These are phyloP conservation scores for Xylaria flabelliformis DNA, from an alignment of 495 filamentous ascomycete genomes.

Conservation along the genomic window DNA sequence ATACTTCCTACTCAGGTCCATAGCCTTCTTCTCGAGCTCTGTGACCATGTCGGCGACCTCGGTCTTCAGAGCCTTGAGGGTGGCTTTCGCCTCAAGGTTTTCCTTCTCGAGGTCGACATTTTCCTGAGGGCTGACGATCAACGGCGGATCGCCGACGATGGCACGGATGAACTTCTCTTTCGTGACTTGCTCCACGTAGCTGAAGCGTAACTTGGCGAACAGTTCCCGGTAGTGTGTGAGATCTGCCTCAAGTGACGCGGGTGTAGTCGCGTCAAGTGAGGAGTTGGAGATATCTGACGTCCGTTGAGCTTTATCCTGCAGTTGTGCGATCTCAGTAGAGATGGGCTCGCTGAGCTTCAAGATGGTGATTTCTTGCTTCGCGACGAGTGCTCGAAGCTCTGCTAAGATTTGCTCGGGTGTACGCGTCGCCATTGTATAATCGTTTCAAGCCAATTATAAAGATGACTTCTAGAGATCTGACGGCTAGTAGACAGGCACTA, in stretches of 20 bases:
- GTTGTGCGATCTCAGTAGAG: slow-evolving; percentile 54
- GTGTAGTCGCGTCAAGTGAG: slow-evolving; percentile 71
- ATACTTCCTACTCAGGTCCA: slow-evolving; percentile 64
- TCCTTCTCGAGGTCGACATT: slow-evolving; percentile 80
- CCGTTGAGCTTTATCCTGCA: slow-evolving; percentile 47
- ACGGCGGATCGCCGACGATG: slow-evolving; percentile 84
- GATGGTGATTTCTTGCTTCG: slow-evolving; percentile 69
- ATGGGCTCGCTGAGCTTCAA: slow-evolving; percentile 79
- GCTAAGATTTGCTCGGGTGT: slow-evolving; percentile 45
- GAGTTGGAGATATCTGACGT: slow-evolving; percentile 73
- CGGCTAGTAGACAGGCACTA: neutral
- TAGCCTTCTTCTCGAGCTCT: slow-evolving; percentile 72
- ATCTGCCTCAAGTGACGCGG: slow-evolving; percentile 80
- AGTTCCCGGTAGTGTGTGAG: slow-evolving; percentile 92
- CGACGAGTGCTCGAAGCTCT: slow-evolving; percentile 49
- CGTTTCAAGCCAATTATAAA: neutral
- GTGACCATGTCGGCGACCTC: slow-evolving; percentile 76
- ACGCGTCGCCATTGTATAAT: slow-evolving; percentile 27
- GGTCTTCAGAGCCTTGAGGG: slow-evolving; percentile 76
- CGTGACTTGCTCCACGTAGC: slow-evolving; percentile 82
- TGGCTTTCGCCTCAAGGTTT: slow-evolving; percentile 73
- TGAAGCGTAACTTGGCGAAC: slow-evolving; percentile 95
- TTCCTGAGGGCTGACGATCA: slow-evolving; percentile 80
- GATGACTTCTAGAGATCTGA: neutral
- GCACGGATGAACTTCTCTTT: slow-evolving; percentile 81